phyloP scores from a whole-genome alignment of 352 stramenopile species.

The Phytophthora sp. region DNA sequence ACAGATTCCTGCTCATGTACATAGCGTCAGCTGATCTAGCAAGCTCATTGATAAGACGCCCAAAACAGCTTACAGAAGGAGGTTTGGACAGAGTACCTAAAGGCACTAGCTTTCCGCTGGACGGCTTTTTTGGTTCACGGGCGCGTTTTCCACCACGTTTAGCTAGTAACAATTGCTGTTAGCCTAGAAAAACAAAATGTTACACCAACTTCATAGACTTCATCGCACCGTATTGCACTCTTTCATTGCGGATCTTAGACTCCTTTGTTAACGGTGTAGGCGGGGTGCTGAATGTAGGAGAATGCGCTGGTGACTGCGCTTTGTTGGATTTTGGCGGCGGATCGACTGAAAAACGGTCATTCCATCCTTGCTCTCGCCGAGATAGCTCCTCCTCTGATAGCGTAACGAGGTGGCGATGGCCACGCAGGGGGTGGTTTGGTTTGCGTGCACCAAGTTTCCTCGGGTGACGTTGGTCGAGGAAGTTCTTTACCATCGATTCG shows the following conservation, averaged over 20 bases:
- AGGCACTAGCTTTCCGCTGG: slow-evolving; percentile 41
- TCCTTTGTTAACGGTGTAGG: slow-evolving; percentile 45
- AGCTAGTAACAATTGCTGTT: slow-evolving; percentile 15
- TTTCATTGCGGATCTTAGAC: slow-evolving; percentile 56
- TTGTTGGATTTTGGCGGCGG: slow-evolving; percentile 58
- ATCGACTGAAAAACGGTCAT: slow-evolving; percentile 75
- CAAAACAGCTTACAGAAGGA: slow-evolving; percentile 29
- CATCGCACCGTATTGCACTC: slow-evolving; percentile 56
- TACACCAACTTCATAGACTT: no score
- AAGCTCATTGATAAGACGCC: background rate
- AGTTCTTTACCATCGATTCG: slow-evolving; percentile 54
- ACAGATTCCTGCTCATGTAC: slow-evolving; percentile 24
- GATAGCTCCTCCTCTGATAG: slow-evolving; percentile 58
- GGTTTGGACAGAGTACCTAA: slow-evolving; percentile 37
- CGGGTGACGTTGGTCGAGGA: slow-evolving; percentile 39
- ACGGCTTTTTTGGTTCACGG: slow-evolving; percentile 26
- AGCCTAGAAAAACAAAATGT: no score
- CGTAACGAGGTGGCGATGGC: slow-evolving; percentile 47
- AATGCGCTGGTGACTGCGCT: slow-evolving; percentile 29
- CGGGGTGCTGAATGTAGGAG: slow-evolving; percentile 21
- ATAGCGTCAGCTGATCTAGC: background rate
- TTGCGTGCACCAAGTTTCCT: slow-evolving; percentile 23
- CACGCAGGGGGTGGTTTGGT: slow-evolving; percentile 24
- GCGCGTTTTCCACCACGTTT: slow-evolving; percentile 32
- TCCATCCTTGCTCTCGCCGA: slow-evolving; percentile 74